These are phyloP conservation scores for Reutealis trisperma DNA, from an alignment of 345 rosid genomes.

Conservation along the genomic window DNA sequence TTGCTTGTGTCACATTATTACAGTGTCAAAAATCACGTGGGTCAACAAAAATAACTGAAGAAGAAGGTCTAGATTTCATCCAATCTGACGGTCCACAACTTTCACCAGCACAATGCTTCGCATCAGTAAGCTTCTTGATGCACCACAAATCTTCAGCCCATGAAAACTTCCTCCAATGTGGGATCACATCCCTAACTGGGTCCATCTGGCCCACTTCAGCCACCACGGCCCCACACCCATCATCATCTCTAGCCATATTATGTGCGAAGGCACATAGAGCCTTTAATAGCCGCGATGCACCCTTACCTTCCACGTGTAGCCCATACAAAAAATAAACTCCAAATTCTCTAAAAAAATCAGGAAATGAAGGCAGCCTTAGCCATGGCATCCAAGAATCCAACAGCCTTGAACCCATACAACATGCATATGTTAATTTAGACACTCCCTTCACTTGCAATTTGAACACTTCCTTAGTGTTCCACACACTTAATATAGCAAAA, in stretches of 20 bases:
- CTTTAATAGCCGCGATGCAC: conserved; percentile 51
- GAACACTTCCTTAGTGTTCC: conserved; percentile 78
- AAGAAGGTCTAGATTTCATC: conserved; percentile 37
- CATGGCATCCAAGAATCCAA: conserved; percentile 73
- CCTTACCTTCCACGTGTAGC: conserved; percentile 61
- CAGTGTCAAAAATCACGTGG: conserved; percentile 64
- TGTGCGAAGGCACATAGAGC: conserved; percentile 60
- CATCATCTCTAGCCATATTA: conserved; percentile 61
- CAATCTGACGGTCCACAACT: conserved; percentile 39
- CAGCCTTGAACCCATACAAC: conserved; percentile 55
- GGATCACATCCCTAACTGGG: conserved; percentile 51
- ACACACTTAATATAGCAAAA: conserved; percentile 61
- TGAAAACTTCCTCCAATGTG: conserved; percentile 71
- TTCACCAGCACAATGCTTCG: conserved; percentile 1
- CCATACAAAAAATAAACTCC: conserved; percentile 68
- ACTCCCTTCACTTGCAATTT: conserved; percentile 61
- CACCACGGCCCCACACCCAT: conserved; percentile 61
- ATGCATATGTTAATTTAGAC: conserved; percentile 41
- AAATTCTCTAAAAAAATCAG: conserved; percentile 60
- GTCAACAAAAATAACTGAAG: conserved; percentile 62
- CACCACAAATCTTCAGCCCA: conserved; percentile 76
- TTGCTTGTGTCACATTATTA: too few relatives aligned
- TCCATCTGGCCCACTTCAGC: conserved; percentile 64
- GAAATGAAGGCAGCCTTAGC: conserved; percentile 68
- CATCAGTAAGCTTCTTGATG: conserved; percentile 48